A percentile compares a stretch with the other conserved stretches of the same genome.
These are phyloP conservation scores for Penicillium sp. DNA, from an alignment of 2,329 filamentous ascomycete genomes.

Conservation along the genomic window DNA sequence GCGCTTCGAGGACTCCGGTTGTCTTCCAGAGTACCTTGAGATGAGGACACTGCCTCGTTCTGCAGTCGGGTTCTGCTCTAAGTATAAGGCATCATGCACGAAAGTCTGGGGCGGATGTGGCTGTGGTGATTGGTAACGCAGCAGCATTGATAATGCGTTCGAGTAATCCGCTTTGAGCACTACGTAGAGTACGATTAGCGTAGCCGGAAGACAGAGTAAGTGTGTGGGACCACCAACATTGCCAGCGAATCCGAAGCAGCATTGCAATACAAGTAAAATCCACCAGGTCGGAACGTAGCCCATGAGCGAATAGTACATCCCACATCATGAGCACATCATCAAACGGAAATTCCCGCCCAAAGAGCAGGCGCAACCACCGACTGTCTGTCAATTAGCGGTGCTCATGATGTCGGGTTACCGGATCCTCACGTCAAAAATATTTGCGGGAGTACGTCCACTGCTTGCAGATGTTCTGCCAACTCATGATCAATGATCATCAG, in stretches of 20 bases:
- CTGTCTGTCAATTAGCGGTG: constrained; percentile 43
- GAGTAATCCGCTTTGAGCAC: constrained; percentile 88
- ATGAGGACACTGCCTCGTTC: constrained; percentile 47
- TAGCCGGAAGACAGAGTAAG: too few relatives aligned
- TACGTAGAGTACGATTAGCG: constrained; percentile 36
- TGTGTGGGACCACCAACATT: constrained; percentile 63
- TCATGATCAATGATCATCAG: constrained; percentile 78
- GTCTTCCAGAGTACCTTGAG: constrained; percentile 47
- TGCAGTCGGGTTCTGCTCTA: constrained; percentile 45
- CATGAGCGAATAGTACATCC: constrained; percentile 87
- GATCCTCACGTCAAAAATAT: constrained; percentile 81
- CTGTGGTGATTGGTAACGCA: constrained; percentile 73
- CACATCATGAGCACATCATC: constrained; percentile 79
- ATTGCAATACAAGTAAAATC: constrained; percentile 92
- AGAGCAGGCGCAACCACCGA: constrained; percentile 89
- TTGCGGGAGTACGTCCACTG: constrained; percentile 88
- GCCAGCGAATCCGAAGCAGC: constrained; percentile 87
- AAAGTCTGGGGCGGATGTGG: constrained; percentile 71
- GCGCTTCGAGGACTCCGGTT: constrained; percentile 36
- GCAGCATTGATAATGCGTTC: constrained; percentile 71
- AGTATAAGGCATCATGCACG: constrained; percentile 73
- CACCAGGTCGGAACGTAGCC: constrained; percentile 73
- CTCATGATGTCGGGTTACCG: not conserved
- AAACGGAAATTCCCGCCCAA: constrained; percentile 90
- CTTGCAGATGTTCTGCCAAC: constrained; percentile 73